These are phyloP conservation scores for Pelargonium fulgidum DNA, from an alignment of 441 rosid genomes.

Conservation along the genomic window DNA sequence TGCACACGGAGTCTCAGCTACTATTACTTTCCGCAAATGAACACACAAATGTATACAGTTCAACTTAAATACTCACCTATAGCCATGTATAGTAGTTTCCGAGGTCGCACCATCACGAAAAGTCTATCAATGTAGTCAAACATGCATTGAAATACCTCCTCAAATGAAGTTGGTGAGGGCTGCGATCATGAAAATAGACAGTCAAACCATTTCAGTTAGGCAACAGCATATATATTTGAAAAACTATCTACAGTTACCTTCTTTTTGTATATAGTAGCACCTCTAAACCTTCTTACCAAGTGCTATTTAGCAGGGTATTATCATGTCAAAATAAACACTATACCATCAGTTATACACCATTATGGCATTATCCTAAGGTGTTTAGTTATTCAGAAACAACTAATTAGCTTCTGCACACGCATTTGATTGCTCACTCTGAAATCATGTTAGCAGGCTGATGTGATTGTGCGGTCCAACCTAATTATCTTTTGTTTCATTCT, in stretches of 20 bases:
- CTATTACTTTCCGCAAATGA: neutral
- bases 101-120: constrained; percentile 82
- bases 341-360: neutral
- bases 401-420: no score
- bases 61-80: constrained; percentile 46
- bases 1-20: neutral
- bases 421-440: neutral
- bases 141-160: constrained; percentile 76
- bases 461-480: neutral
- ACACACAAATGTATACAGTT: neutral
- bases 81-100: constrained; percentile 78
- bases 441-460: no score
- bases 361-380: neutral
- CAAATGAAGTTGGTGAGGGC: constrained; percentile 80
- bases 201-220: no score
- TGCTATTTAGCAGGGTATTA: neutral
- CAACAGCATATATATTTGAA: neutral
- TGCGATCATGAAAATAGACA: constrained; percentile 15
- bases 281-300: neutral
- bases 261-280: neutral
- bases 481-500: neutral
- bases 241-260: neutral
- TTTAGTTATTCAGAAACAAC: no score
- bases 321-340: neutral
- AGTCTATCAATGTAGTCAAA: constrained; percentile 86